Base-by-base conservation (phyloP, 1,139 yeast genomes). In the Tardiomyces digboiensis region DNA sequence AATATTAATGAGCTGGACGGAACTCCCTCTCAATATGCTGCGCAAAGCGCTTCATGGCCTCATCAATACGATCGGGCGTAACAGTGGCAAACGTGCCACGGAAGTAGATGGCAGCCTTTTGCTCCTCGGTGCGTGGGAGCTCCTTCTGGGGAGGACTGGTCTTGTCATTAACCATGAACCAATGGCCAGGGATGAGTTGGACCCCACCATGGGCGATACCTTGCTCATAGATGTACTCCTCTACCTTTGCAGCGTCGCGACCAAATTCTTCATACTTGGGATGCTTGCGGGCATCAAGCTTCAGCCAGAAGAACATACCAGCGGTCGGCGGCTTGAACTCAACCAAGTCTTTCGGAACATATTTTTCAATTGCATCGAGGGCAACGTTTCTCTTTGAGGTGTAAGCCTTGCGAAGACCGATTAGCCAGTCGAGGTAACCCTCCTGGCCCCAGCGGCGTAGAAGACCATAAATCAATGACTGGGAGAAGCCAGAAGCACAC, bases 1-100 rank as follows among this genome's bases (percentile, higher is more conserved):
- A 26, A 7, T 21, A 18, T 14, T n/a, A 41, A 6, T n/a, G n/a
- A n/a, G 19, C 53, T 23, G 61, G 49, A 33, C 53, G 50, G 44
- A 64, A 70, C 51, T 66, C 71, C 29, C 51, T 56, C 39, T 54
- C 58, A 40, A 76, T 54, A 19, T 84, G 82, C 49, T 69, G 67
- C 44, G 85, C 88, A 55, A 82, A 80, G 55, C 79, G 74, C 59
- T 75, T 72, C 51, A 85, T 65, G 38, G 91, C 95, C 36, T 56
- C 54, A 38, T 62, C 75, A 59, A 84, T 72, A 48, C 71, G 65
- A 46, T 77, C 86, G 49, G 76, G 71, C 22, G 86, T 79, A 40
- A 82, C 93, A 39, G 94, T 85, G 38, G 94, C 95, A 58, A 82
- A 88, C 19, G 96, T 87, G 42, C 95, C 96, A 68, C 97, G 80